Conservation (phyloP, 768 basidiomycete genomes). For the Floccularia luteovirens region DNA sequence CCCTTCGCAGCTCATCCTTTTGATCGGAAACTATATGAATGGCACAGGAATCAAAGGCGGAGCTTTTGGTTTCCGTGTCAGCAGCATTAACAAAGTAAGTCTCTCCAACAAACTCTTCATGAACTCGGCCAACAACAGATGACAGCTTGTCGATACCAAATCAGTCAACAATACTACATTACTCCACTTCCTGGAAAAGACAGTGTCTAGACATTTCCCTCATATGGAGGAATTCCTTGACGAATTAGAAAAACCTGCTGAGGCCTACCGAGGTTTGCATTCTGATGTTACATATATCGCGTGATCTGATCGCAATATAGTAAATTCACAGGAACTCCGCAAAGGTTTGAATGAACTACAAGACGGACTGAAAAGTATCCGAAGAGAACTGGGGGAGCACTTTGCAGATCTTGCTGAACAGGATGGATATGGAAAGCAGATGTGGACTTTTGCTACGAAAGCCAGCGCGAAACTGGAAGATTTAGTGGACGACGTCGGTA, state of each 20-base stretch:
- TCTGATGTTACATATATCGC: neutral
- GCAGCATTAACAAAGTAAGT: constrained; percentile 91
- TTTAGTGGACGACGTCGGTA: constrained; percentile 78
- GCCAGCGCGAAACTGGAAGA: constrained; percentile 74
- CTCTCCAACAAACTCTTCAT: neutral
- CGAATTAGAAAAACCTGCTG: constrained; percentile 83
- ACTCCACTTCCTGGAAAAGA: constrained; percentile 89
- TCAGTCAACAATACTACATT: constrained; percentile 91
- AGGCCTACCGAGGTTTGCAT: constrained; percentile 79
- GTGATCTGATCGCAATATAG: constrained; percentile 26
- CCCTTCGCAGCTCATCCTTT: constrained; percentile 65
- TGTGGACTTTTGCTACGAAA: constrained; percentile 84
- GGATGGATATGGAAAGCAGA: constrained; percentile 82
- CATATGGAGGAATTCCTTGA: constrained; percentile 84
- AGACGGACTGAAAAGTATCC: constrained; percentile 71
- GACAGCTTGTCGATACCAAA: constrained; percentile 93
- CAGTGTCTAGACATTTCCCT: constrained; percentile 81
- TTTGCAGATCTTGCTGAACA: constrained; percentile 63
- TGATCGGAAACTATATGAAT: constrained; percentile 98
- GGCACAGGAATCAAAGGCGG: constrained; percentile 94
- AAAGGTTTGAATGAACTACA: constrained; percentile 68
- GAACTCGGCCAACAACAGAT: neutral
- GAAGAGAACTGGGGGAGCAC: constrained; percentile 72
- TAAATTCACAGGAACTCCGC: constrained; percentile 81
- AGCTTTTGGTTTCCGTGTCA: constrained; percentile 94